Percentiles rank a stretch among this genome's conserved stretches.
phyloP scores from a whole-genome alignment of 345 rosid genomes.

The Camelina neglecta region DNA sequence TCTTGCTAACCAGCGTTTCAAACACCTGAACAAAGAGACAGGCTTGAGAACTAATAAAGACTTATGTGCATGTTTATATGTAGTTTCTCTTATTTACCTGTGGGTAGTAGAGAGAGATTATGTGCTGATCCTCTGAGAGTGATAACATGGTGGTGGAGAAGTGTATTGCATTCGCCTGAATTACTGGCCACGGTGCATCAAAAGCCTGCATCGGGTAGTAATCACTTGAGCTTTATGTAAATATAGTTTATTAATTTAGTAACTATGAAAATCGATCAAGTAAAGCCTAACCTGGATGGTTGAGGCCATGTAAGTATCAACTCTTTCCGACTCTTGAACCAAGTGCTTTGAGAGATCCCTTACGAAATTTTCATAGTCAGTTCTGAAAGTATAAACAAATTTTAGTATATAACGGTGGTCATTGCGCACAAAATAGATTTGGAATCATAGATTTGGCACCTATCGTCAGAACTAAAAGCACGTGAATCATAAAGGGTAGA shows the following conservation, averaged over 20 bases:
- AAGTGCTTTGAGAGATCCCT: conserved; percentile 76
- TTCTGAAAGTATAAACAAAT: conserved; percentile 49
- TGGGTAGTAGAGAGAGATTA: conserved; percentile 64
- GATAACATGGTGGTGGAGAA: conserved; percentile 81
- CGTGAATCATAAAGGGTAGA: conserved; percentile 59
- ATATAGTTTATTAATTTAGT: conserved; percentile 3
- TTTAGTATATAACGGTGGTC: neutral
- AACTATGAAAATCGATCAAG: conserved; percentile 8
- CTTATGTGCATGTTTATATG: conserved; percentile 6
- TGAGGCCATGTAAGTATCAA: conserved; percentile 79
- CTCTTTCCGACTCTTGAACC: conserved; percentile 65
- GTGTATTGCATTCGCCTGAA: conserved; percentile 95
- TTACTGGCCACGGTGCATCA: conserved; percentile 90
- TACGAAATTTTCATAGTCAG: conserved; percentile 75
- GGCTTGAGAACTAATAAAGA: conserved; percentile 14
- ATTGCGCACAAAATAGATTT: conserved; percentile 14
- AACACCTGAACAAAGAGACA: conserved; percentile 59
- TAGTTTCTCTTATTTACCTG: conserved; percentile 60
- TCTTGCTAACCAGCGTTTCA: conserved; percentile 77
- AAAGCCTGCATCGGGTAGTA: conserved; percentile 63
- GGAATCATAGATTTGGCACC: conserved; percentile 48
- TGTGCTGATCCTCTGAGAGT: conserved; percentile 79
- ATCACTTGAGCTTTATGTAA: conserved; percentile 7
- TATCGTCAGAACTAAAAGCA: conserved; percentile 69
- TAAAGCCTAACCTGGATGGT: conserved; percentile 69